Base-by-base conservation (phyloP, 2,329 filamentous ascomycete species). In the Colletotrichum sp. region DNA sequence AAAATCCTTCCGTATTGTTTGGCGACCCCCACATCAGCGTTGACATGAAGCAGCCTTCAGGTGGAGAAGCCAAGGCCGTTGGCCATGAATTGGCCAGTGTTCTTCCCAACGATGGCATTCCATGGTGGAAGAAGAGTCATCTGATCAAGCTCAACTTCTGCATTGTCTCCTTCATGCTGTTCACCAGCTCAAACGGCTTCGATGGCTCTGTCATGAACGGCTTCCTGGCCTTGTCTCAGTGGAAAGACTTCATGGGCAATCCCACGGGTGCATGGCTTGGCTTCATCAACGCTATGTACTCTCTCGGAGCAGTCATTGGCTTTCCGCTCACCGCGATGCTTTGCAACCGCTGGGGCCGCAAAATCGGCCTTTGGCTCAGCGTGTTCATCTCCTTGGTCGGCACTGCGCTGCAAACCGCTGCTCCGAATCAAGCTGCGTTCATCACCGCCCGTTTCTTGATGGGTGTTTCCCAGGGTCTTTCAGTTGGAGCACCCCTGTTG, bases 241-340 rank as follows among this genome's bases (percentile, higher is more conserved):
- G 74, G 74, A 67, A 70, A n/a, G 55, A 28, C 16, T 76, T 76
- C 26, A 68, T 76, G 65, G 34, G 34, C 18, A 68, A 76, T 13
- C 75, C 75, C 2, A 65, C 32, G 2, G 74, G 71, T 0, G 67
- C 67, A 8, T 71, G 67, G 67, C 75, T 77, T 3, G 75, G 75
- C 2, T 75, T 75, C 58, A 63, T 74, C 58, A 77, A 71, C 43
- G 67, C 67, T 1, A 83, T 82, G 16, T 86, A 83, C 82, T 83
- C 84, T 71, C 69, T 84, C n/a, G 85, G 85, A 18, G 81, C 83
- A 6, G 85, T 86, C 72, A 79, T 71, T 30, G 72, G 58, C 13
- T 74, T 8, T 63, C 72, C 72, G 10, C 30, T 87, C 34, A 83
- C 84, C n/a, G 84, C 85, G 18, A 86, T 85, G 84, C 78, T 82